Conservation (phyloP, 2,329 filamentous ascomycete genomes). For the Diaporthe amygdali region DNA sequence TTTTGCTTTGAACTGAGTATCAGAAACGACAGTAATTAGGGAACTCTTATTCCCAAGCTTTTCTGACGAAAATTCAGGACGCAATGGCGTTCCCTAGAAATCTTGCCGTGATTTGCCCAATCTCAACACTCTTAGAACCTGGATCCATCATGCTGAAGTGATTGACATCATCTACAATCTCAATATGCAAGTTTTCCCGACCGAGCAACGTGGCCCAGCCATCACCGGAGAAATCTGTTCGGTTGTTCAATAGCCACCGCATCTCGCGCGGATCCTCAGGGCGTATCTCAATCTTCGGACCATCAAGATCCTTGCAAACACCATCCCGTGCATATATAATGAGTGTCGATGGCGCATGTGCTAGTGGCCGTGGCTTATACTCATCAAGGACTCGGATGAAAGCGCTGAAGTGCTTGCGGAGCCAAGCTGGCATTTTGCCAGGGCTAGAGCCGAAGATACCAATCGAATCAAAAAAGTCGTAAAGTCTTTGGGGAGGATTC, state of each 20-base stretch:
- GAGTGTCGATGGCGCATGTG: not conserved
- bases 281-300: not conserved
- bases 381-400: not conserved
- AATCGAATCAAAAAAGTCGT: slow-evolving; percentile 5
- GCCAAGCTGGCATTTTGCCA: not conserved
- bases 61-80: not conserved
- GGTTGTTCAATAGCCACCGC: not conserved
- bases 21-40: not conserved
- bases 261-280: not conserved
- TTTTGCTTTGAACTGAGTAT: not conserved
- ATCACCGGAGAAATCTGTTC: not conserved
- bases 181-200: not conserved
- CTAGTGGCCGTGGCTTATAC: not conserved
- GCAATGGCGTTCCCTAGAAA: not conserved
- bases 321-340: not conserved
- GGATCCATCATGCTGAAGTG: slow-evolving; percentile 1
- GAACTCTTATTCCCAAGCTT: not conserved
- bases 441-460: not conserved
- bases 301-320: not conserved
- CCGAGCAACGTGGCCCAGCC: not conserved
- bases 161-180: not conserved
- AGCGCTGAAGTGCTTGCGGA: not conserved
- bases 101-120: not conserved
- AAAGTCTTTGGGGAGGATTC: not conserved
- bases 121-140: not conserved